Conservation (phyloP, 306 rosid species). For the Senna tora region DNA sequence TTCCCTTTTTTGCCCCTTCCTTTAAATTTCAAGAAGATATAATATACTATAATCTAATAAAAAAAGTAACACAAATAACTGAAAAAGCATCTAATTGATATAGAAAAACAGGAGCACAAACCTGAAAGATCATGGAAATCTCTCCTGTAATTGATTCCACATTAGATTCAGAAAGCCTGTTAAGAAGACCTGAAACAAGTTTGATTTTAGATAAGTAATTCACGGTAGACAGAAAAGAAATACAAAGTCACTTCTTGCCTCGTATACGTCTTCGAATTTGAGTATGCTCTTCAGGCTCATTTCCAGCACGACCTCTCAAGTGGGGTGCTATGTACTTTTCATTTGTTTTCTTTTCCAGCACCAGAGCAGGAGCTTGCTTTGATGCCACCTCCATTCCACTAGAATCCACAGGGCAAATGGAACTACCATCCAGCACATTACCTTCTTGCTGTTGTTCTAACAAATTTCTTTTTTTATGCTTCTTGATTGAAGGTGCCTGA, state of each 20-base stretch:
- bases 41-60: neutral
- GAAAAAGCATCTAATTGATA: neutral
- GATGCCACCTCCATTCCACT: constrained; percentile 29
- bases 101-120: constrained; percentile 26
- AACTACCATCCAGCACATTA: constrained; percentile 20
- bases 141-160: constrained; percentile 79
- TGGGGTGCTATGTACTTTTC: constrained; percentile 76
- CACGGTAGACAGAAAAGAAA: constrained; percentile 10
- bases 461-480: constrained; percentile 53
- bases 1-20: neutral
- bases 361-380: constrained; percentile 43
- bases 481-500: constrained; percentile 38
- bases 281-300: constrained; percentile 71
- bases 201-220: constrained; percentile 15
- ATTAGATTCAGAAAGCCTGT: constrained; percentile 69
- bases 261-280: constrained; percentile 68
- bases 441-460: constrained; percentile 40
- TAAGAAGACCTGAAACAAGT: constrained; percentile 64
- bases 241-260: constrained; percentile 41
- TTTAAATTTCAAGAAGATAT: constrained; percentile 15
- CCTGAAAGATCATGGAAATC: constrained; percentile 59
- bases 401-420: constrained; percentile 29
- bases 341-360: constrained; percentile 36
- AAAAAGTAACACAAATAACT: constrained; percentile 1
- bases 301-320: constrained; percentile 67